Evolutionary conservation across 768 basidiomycete species (phyloP).

Genomic region (Macrolepiota albuminosa): DNA sequence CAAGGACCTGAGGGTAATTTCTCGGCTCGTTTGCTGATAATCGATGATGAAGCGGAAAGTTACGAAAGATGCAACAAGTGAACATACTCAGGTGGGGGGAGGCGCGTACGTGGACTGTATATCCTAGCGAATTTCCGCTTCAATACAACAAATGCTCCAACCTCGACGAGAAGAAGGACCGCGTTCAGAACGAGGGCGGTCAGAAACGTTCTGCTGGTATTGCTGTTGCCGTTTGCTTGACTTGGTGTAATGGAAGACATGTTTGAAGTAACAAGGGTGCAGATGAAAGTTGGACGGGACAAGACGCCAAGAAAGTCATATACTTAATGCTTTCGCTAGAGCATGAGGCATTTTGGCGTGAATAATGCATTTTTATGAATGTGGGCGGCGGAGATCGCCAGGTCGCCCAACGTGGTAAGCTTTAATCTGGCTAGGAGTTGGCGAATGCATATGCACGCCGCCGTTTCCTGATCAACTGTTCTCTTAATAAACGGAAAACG

Average conservation of each 20-base stretch:
- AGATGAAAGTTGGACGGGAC: background rate
- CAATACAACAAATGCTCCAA: constrained; percentile 53
- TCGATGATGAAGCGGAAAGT: background rate
- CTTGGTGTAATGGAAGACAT: constrained; percentile 26
- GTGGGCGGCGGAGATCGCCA: background rate
- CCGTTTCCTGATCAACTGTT: background rate
- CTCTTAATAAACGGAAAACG: background rate
- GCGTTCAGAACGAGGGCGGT: constrained; percentile 58
- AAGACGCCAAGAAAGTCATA: background rate
- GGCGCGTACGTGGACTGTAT: constrained; percentile 57
- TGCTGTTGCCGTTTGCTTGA: constrained; percentile 25
- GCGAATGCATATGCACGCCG: background rate
- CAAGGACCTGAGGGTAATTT: constrained; percentile 1
- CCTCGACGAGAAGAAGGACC: constrained; percentile 38
- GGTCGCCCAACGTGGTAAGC: background rate
- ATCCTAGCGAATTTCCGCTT: constrained; percentile 53
- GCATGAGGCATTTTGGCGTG: background rate
- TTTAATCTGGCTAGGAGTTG: background rate
- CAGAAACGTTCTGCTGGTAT: constrained; percentile 46
- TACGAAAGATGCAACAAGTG: background rate
- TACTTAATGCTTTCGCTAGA: background rate
- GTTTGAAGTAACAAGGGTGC: background rate
- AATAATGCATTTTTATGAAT: background rate
- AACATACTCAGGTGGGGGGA: constrained; percentile 52
- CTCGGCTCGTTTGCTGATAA: background rate